Evolutionary conservation across 495 filamentous ascomycete species (phyloP).

Genomic region (Penicillium bialowiezense): DNA sequence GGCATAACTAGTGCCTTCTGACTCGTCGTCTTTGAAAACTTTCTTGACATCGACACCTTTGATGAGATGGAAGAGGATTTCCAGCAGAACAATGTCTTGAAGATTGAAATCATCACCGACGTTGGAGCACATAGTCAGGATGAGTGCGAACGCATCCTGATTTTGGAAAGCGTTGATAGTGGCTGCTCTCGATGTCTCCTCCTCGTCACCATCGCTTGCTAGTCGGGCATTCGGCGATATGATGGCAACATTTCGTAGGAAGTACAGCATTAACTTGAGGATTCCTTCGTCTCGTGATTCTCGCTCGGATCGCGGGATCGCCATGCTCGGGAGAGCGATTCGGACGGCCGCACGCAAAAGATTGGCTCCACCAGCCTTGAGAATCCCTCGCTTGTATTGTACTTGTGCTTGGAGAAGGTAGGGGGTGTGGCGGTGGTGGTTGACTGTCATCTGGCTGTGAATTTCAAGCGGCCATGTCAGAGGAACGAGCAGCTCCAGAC

Average conservation of each 20-base stretch:
- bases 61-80: constrained; percentile 85
- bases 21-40: constrained; percentile 77
- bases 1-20: constrained; percentile 60
- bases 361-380: constrained; percentile 71
- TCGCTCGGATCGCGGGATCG: constrained; percentile 70
- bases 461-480: constrained; percentile 93
- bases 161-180: constrained; percentile 83
- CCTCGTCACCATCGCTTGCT: constrained; percentile 69
- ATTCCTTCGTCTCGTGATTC: constrained; percentile 83
- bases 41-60: constrained; percentile 86
- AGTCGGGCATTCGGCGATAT: constrained; percentile 66
- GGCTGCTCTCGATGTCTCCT: constrained; percentile 83
- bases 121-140: constrained; percentile 83
- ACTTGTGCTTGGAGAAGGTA: constrained; percentile 85
- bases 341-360: constrained; percentile 77
- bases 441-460: constrained; percentile 79
- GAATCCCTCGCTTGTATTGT: constrained; percentile 81
- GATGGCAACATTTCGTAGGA: constrained; percentile 82
- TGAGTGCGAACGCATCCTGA: constrained; percentile 83
- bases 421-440: constrained; percentile 86
- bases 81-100: constrained; percentile 82
- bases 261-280: constrained; percentile 85
- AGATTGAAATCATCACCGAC: constrained; percentile 89
- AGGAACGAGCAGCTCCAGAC: constrained; percentile 88
- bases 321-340: constrained; percentile 85